Base-by-base conservation (phyloP, 2,329 filamentous ascomycete genomes). In the Truncatella angustata region DNA sequence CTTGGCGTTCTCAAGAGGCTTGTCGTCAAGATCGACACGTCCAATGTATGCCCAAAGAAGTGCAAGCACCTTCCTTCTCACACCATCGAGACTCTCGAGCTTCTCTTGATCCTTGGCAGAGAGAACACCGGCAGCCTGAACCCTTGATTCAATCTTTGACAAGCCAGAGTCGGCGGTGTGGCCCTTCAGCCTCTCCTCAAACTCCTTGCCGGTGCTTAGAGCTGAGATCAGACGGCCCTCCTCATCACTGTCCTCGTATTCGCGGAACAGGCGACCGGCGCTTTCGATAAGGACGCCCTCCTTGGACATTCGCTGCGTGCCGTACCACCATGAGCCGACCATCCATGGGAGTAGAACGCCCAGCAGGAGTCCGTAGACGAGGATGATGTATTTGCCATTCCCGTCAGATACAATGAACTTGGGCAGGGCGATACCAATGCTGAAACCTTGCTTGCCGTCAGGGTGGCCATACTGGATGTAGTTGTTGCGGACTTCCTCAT, bases 271-370 rank as follows among this genome's bases (percentile, higher is more conserved):
- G 59, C 91, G 92, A 70, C 95, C 95, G 61, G 95, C 92, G 70
- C 90, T 97, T 67, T 94, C 90, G 67, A 97, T 87, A 51, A 96
- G 79, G 23, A 97, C 88, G 61, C 90, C 91, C 71, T 99, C 95
- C 74, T 93, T 95, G 34, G 94, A 97, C 71, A 90, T 84, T 63
- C 87, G 84, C 71, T 96, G 93, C 30, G 91, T 95, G 55, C 95
- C 94, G 68, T 99, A 99, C 94, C 94, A 99, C 94, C 94, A 99
- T 54, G 88, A 91, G 44, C 94, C 94, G 51, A 99, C 93, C 44
- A 94, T 78, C 69, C 95, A 99, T 3, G 94, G 94, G 49, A 99
- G 78, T 54, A 97, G 76, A 56, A 97, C 90, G 51, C 93, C 94
- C 48, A 99, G 85, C 35, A 97, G 80, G 30, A 87, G 72, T 34